These are phyloP conservation scores for Botrytis fragariae DNA, from an alignment of 2,329 filamentous ascomycete species.

Conservation along the genomic window DNA sequence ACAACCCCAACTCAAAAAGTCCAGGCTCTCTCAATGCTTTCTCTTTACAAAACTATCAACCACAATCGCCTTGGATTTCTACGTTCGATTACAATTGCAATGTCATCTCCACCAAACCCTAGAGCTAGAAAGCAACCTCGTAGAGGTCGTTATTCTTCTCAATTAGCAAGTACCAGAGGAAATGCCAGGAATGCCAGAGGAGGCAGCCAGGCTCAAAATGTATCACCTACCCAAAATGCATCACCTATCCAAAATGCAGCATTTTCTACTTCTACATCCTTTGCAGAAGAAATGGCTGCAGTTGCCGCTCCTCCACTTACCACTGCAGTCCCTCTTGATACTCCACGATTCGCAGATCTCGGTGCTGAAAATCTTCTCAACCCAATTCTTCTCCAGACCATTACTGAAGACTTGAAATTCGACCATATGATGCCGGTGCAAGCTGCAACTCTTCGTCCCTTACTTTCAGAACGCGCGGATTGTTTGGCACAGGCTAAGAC, in stretches of 20 bases:
- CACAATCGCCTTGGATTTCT: background rate
- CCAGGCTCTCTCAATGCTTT: background rate
- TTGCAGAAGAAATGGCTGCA: conserved; percentile 17
- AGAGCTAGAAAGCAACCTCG: conserved; percentile 13
- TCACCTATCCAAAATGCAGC: conserved; percentile 1
- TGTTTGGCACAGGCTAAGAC: conserved; percentile 94
- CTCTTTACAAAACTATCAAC: conserved; percentile 4
- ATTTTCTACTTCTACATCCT: conserved; percentile 7
- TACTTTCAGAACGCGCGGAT: conserved; percentile 61
- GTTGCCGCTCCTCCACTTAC: conserved; percentile 41
- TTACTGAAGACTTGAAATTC: conserved; percentile 72
- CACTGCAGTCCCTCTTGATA: conserved; percentile 44
- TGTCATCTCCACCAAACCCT: conserved; percentile 6
- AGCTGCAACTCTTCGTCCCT: conserved; percentile 74
- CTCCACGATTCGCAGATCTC: conserved; percentile 48
- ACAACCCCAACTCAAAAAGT: background rate
- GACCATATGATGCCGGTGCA: conserved; percentile 92
- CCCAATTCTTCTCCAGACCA: conserved; percentile 50
- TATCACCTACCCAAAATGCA: background rate
- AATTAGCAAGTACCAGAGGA: conserved; percentile 7
- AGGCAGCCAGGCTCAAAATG: background rate
- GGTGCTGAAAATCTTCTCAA: conserved; percentile 45
- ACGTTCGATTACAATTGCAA: conserved; percentile 2
- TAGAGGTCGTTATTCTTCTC: conserved; percentile 7
- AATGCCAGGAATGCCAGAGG: background rate